Evolutionary conservation across 192 early-diverging fungal genomes (phyloP).

Genomic region (Coemansia furcata): DNA sequence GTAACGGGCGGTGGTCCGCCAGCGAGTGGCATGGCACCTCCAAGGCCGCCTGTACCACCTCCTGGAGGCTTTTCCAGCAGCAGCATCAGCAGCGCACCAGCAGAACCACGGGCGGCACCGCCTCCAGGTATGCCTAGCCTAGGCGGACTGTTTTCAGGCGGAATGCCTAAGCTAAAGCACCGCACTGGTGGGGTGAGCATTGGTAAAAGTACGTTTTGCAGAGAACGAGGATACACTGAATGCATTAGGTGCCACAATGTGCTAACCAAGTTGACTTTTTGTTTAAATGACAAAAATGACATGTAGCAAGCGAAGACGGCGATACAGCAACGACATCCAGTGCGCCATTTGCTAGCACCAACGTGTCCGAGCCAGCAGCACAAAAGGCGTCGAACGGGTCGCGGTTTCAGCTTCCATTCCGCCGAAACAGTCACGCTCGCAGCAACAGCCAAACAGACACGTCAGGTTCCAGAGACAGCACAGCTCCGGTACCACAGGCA

Average conservation of each 20-base stretch:
- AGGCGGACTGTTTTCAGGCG: constrained; percentile 65
- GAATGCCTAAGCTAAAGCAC: constrained; percentile 67
- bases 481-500: neutral
- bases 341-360: neutral
- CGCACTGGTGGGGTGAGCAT: constrained; percentile 56
- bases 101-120: constrained; percentile 12
- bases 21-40: constrained; percentile 31
- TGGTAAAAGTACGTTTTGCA: constrained; percentile 39
- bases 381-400: constrained; percentile 28
- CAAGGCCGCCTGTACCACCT: constrained; percentile 32
- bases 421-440: constrained; percentile 32
- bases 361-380: neutral
- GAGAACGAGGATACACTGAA: neutral
- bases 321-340: neutral
- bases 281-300: neutral
- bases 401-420: constrained; percentile 37
- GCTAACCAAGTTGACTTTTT: neutral
- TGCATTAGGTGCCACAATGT: neutral
- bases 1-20: constrained; percentile 34
- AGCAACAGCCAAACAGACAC: constrained; percentile 34
- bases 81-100: constrained; percentile 19
- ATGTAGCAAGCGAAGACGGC: constrained; percentile 41
- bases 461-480: neutral
- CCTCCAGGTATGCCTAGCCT: constrained; percentile 49
- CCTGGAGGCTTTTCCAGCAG: constrained; percentile 10